These are phyloP conservation scores for Xerocomus minutiporus DNA, from an alignment of 1,284 basidiomycete species.

Conservation along the genomic window DNA sequence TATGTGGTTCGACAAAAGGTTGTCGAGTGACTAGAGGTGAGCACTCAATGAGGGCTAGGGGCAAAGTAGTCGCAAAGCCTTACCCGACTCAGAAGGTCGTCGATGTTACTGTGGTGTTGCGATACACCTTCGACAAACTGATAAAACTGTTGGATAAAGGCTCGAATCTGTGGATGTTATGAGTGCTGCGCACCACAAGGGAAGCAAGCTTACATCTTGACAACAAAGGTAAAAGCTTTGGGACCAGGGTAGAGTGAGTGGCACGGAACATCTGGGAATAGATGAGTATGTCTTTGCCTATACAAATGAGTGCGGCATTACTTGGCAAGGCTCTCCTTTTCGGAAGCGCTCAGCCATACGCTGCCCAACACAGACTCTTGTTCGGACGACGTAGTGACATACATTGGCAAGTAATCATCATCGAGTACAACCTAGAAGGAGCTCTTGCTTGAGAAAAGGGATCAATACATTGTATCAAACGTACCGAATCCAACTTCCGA, in stretches of 20 bases:
- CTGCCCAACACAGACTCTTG: constrained; percentile 74
- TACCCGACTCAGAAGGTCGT: constrained; percentile 88
- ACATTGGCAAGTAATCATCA: constrained; percentile 93
- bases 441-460: neutral
- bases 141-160: constrained; percentile 95
- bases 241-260: constrained; percentile 88
- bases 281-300: constrained; percentile 6
- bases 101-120: constrained; percentile 88
- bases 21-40: constrained; percentile 73
- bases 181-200: neutral
- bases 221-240: constrained; percentile 94
- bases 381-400: constrained; percentile 69
- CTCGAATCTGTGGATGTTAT: constrained; percentile 60
- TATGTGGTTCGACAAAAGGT: constrained; percentile 78
- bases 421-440: constrained; percentile 69
- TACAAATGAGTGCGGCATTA: constrained; percentile 34
- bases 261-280: constrained; percentile 56
- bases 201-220: constrained; percentile 63
- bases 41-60: neutral
- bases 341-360: constrained; percentile 79
- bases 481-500: constrained; percentile 75
- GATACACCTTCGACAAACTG: constrained; percentile 93
- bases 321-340: constrained; percentile 61
- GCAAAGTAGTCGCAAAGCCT: neutral
- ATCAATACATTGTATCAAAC: constrained; percentile 12